phyloP scores from a whole-genome alignment of 23 red algal species.

The Agarophyton chilense region DNA sequence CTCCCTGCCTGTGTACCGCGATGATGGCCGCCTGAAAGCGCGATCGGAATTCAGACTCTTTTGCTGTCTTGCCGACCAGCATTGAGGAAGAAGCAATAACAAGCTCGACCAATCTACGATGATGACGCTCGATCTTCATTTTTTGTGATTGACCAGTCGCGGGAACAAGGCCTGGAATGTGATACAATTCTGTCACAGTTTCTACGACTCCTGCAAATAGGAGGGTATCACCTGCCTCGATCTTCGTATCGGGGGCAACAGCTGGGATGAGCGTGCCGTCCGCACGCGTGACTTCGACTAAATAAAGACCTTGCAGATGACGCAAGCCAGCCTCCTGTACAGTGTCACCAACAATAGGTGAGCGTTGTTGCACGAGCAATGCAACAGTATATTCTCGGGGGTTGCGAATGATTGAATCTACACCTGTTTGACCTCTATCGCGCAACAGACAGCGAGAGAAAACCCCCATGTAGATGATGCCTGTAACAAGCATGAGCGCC shows the following conservation, averaged over 20 bases:
- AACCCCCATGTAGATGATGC: conserved; percentile 75
- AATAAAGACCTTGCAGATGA: conserved; percentile 79
- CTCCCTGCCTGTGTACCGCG: conserved; percentile 88
- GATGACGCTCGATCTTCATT: conserved; percentile 80
- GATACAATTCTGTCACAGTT: conserved; percentile 91
- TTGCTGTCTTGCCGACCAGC: conserved; percentile 74
- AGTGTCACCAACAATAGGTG: conserved; percentile 90
- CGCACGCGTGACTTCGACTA: conserved; percentile 84
- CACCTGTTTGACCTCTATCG: conserved; percentile 71
- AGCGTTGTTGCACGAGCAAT: conserved; percentile 65
- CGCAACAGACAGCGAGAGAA: conserved; percentile 48
- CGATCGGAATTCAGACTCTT: conserved; percentile 84
- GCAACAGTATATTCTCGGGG: conserved; percentile 93
- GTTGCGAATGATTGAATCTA: conserved; percentile 80
- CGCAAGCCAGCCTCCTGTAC: conserved; percentile 91
- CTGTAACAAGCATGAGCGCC: conserved; percentile 52
- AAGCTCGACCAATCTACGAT: conserved; percentile 81
- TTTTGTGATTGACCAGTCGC: conserved; percentile 85
- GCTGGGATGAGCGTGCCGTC: conserved; percentile 81
- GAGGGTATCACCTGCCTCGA: conserved; percentile 81
- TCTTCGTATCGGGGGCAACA: conserved; percentile 75
- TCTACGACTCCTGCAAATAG: conserved; percentile 91
- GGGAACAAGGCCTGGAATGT: conserved; percentile 88
- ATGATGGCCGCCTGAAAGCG: conserved; percentile 88
- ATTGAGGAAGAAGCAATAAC: conserved; percentile 83